Percentiles rank a stretch among this genome's conserved stretches.
Conservation (phyloP, 1,139 yeast genomes). For the Barnettozyma hawaiiensis region DNA sequence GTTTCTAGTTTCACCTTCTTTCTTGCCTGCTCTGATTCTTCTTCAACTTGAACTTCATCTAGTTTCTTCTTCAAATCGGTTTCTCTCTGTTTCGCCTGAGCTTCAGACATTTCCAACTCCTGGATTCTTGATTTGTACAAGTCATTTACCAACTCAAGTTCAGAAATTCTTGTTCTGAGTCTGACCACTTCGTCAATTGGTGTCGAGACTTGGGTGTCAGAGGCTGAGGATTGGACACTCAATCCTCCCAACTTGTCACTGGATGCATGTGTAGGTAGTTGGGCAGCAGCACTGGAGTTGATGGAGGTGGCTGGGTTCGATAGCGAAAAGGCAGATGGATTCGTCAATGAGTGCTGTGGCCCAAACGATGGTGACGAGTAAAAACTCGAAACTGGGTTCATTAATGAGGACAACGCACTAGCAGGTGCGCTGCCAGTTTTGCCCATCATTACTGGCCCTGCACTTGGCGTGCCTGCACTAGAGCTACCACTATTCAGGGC, state of each 20-base stretch:
- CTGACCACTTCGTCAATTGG: slow-evolving; percentile 41
- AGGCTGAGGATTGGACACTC: slow-evolving; percentile 3
- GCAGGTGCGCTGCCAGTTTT: slow-evolving; percentile 1
- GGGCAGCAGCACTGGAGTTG: slow-evolving; percentile 12
- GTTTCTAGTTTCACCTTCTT: slow-evolving; percentile 18
- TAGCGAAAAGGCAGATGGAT: slow-evolving; percentile 23
- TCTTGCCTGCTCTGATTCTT: slow-evolving; percentile 5
- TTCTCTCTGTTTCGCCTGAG: slow-evolving; percentile 50
- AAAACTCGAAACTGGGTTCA: slow-evolving; percentile 19
- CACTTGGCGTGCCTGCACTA: not conserved
- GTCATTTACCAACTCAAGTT: slow-evolving; percentile 84
- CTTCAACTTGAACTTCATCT: slow-evolving; percentile 10
- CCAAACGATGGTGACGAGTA: slow-evolving; percentile 28
- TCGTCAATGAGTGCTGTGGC: slow-evolving; percentile 25
- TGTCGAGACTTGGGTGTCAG: not conserved
- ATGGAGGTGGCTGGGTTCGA: slow-evolving; percentile 9
- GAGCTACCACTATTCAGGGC: slow-evolving; percentile 14
- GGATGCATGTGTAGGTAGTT: slow-evolving; percentile 8
- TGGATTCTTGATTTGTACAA: slow-evolving; percentile 73
- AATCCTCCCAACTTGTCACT: slow-evolving; percentile 14
- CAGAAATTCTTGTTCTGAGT: slow-evolving; percentile 75
- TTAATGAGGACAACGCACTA: slow-evolving; percentile 16
- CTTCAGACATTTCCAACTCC: slow-evolving; percentile 73
- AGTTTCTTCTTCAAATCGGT: slow-evolving; percentile 13
- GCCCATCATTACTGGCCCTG: not conserved